Conservation (phyloP, 495 filamentous ascomycete species). For the Neurospora pannonica region DNA sequence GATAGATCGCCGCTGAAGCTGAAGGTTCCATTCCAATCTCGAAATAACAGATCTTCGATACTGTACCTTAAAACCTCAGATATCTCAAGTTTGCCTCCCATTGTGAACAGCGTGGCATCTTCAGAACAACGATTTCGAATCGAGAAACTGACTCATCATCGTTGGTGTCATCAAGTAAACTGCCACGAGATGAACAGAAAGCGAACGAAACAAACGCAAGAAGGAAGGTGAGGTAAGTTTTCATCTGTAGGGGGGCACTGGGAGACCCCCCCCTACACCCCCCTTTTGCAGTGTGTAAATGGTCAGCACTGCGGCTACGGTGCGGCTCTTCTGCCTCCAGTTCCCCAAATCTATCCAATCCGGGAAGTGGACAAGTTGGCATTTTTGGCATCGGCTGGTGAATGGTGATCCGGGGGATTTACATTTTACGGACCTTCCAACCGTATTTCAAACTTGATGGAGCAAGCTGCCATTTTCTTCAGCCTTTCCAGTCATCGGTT, state of each 20-base stretch:
- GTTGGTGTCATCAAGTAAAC: neutral
- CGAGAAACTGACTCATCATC: neutral
- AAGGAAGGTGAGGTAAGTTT: neutral
- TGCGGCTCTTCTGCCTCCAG: neutral
- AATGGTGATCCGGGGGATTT: neutral
- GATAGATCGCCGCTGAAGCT: neutral
- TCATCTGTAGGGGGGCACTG: neutral
- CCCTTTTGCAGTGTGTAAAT: neutral
- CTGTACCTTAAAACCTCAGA: too few species aligned
- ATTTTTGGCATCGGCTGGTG: neutral
- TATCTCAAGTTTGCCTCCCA: neutral
- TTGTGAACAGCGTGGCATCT: neutral
- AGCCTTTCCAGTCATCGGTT: conserved; percentile 2
- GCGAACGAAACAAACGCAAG: neutral
- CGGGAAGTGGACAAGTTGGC: neutral
- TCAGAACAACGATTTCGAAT: neutral
- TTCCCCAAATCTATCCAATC: neutral
- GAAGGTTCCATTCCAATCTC: neutral
- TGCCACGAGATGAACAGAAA: neutral
- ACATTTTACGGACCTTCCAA: neutral
- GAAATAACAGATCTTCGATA: neutral
- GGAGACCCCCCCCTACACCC: neutral
- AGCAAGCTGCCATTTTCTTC: neutral
- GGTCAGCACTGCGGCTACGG: neutral
- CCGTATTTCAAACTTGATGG: neutral